Evolutionary conservation across 129 eudicot genomes (phyloP), one percentile per base, ranked within the genome.

Genomic region (Pulicaria dysenterica): DNA sequence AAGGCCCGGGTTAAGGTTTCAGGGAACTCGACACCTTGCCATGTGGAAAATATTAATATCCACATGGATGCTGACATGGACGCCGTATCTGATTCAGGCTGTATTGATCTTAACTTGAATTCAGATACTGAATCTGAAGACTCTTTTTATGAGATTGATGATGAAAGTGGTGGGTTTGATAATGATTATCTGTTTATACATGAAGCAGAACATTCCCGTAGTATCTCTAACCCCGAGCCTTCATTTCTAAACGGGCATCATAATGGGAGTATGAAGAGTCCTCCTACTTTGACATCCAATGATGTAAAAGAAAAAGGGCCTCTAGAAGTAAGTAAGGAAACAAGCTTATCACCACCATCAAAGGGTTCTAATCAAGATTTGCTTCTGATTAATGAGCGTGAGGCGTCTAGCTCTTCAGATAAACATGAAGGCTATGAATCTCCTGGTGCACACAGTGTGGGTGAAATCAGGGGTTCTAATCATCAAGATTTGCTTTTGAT

Each of bases 121-220:
- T 90, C 91, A 7, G 98, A 41, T 58, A 36, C 77, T 0, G 77
- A 94, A 9, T 94, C 91, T 4, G 97, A 88, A 60, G 34, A 84
- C 53, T 89, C 86, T 2, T 62, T 82, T 57, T 84, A 87, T 42
- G 96, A 93, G 56, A 79, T 50, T 11, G 51, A 61, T 34, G 66
- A 40, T 42, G 75, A 75, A 8, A 80, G 34, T 7, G 77, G 41
- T 40, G 74, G 63, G 50, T 49, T 40, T 17, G 57, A 44, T 39
- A 75, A 54, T 13, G 50, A 24, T 41, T 59, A 46, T 59, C 46
- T 14, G 55, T 43, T 67, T 39, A 67, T 67, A 67, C 72, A 15
- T 69, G 58, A 56, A 11, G 70, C 41, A 13, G 73, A 73, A 72
- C 78, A 50, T 54, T 58, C 58, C 34, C 53, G 58, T 59, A 73